Evolutionary conservation across 163 green algal species (phyloP).

Genomic region (Chlorella variabilis): DNA sequence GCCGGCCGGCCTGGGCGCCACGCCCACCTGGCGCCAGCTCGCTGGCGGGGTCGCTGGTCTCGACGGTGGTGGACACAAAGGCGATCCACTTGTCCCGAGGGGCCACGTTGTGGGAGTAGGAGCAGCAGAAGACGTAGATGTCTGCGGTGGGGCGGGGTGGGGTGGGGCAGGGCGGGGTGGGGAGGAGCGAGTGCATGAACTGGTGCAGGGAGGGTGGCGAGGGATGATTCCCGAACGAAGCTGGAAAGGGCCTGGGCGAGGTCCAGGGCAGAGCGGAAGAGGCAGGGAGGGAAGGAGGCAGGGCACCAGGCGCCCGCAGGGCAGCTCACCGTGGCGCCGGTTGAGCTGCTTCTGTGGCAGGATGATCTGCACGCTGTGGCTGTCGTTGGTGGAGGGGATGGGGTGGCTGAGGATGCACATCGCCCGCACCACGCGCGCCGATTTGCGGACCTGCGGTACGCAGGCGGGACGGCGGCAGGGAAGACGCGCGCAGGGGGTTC

Average conservation of each 20-base stretch:
- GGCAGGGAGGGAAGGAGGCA: too few relatives aligned
- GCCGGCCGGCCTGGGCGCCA: too few relatives aligned
- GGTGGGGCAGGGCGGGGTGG: not conserved
- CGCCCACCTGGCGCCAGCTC: slow-evolving; percentile 65
- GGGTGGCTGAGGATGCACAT: slow-evolving; percentile 97
- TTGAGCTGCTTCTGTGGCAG: slow-evolving; percentile 94
- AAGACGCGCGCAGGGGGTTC: too few relatives aligned
- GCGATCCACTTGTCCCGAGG: slow-evolving; percentile 95
- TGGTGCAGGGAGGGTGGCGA: too few relatives aligned
- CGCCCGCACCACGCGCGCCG: slow-evolving; percentile 87
- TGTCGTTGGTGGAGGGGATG: slow-evolving; percentile 95
- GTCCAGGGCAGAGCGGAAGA: too few relatives aligned
- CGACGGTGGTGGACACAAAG: slow-evolving; percentile 96
- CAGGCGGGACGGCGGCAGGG: not conserved
- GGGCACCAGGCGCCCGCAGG: too few relatives aligned
- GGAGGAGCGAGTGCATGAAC: not conserved
- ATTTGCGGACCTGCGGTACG: slow-evolving; percentile 48
- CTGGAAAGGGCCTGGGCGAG: too few relatives aligned
- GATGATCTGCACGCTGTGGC: slow-evolving; percentile 95
- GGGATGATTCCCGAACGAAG: too few relatives aligned
- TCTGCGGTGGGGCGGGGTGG: slow-evolving; percentile 62
- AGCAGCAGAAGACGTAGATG: slow-evolving; percentile 99
- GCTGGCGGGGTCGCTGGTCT: slow-evolving; percentile 85
- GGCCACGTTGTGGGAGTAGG: slow-evolving; percentile 82
- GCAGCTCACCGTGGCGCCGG: slow-evolving; percentile 25